These are phyloP conservation scores for Ceratobasidium sp. DNA, from an alignment of 1,284 basidiomycete genomes.

Conservation along the genomic window DNA sequence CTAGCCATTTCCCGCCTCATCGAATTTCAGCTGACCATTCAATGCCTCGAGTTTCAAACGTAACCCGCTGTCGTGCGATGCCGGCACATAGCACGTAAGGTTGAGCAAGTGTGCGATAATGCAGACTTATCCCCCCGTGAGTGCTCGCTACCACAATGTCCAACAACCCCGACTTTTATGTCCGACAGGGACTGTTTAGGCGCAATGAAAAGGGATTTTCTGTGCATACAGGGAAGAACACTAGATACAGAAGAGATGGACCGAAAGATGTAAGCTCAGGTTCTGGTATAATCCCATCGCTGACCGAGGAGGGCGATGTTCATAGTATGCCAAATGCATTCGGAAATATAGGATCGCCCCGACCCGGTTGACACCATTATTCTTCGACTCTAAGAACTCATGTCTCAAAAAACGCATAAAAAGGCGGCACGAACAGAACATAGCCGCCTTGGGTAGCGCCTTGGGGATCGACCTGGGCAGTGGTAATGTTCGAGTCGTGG, in stretches of 20 bases:
- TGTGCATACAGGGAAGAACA: slow-evolving; percentile 1
- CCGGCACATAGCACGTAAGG: too few relatives aligned
- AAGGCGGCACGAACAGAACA: neutral
- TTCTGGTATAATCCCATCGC: too few relatives aligned
- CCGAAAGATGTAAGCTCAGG: slow-evolving; percentile 24
- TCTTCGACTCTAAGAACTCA: neutral
- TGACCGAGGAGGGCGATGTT: too few relatives aligned
- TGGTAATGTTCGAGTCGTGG: slow-evolving; percentile 1
- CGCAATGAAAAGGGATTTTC: neutral
- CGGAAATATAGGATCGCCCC: slow-evolving; percentile 18
- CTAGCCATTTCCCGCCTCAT: too few relatives aligned
- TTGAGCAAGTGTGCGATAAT: too few relatives aligned
- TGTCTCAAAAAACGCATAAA: neutral
- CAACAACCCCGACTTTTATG: neutral
- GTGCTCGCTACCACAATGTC: too few relatives aligned
- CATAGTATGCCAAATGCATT: slow-evolving; percentile 29
- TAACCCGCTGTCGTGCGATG: too few relatives aligned
- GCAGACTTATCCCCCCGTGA: too few relatives aligned
- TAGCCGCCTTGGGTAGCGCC: neutral
- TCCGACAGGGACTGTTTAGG: neutral
- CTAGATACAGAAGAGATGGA: slow-evolving; percentile 2
- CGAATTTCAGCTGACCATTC: too few relatives aligned
- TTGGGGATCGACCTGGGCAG: neutral
- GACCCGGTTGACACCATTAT: slow-evolving; percentile 5
- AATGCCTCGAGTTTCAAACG: too few relatives aligned